Conservation (phyloP, 768 basidiomycete genomes). For the Suillus placidus region DNA sequence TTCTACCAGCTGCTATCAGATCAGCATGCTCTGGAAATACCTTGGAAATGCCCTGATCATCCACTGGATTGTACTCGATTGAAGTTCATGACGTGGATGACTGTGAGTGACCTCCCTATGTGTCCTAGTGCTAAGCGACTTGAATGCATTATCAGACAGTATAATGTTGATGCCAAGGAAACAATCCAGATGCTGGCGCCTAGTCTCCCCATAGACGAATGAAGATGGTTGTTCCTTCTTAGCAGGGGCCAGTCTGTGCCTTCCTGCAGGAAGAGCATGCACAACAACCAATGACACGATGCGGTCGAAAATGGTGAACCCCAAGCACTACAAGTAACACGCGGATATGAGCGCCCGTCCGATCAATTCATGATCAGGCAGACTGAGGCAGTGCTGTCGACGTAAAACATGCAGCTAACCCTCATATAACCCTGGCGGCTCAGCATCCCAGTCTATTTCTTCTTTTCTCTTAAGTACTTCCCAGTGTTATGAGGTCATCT, state of each 20-base stretch:
- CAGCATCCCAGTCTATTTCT: too few relatives aligned
- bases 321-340: not conserved
- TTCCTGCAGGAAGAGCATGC: not conserved
- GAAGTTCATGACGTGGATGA: not conserved
- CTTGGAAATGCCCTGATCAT: not conserved
- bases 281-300: not conserved
- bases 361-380: not conserved
- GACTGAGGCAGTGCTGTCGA: not conserved
- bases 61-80: not conserved
- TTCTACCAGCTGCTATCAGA: not conserved
- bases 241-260: not conserved
- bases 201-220: not conserved
- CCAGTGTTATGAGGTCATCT: conserved; percentile 17
- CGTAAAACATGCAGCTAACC: not conserved
- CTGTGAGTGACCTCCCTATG: not conserved
- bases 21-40: not conserved
- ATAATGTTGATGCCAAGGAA: not conserved
- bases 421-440: not conserved
- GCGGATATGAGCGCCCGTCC: not conserved
- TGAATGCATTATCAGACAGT: not conserved
- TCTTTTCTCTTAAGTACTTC: not conserved
- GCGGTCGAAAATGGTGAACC: not conserved
- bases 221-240: not conserved
- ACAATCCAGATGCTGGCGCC: not conserved
- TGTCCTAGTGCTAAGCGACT: not conserved